These are phyloP conservation scores for Saccharomycopsis amapae DNA, from an alignment of 805 yeast species.

Conservation along the genomic window DNA sequence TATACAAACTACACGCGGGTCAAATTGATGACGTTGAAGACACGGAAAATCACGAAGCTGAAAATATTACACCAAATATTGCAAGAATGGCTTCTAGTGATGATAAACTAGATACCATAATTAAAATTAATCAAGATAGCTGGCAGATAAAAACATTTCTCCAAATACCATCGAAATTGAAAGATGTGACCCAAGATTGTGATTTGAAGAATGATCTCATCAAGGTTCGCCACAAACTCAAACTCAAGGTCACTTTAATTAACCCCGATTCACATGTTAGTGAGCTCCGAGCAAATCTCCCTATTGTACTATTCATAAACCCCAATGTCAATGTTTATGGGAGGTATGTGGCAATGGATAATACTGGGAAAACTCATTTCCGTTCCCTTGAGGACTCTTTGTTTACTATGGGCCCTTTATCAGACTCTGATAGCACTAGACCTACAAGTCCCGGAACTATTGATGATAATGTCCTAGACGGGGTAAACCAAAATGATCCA, in stretches of 20 bases:
- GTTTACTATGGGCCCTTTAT: neutral
- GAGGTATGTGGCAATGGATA: constrained; percentile 23
- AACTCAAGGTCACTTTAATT: constrained; percentile 65
- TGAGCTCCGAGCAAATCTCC: constrained; percentile 84
- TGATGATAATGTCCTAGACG: neutral
- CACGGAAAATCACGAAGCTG: neutral
- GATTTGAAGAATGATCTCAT: constrained; percentile 52
- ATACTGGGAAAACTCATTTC: constrained; percentile 5
- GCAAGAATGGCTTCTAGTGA: neutral
- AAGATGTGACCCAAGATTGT: constrained; percentile 81
- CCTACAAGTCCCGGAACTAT: neutral
- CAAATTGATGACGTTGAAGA: neutral
- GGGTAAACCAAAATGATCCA: too few relatives aligned
- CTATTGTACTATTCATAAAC: constrained; percentile 64
- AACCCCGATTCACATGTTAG: constrained; percentile 82
- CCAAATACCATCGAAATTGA: constrained; percentile 62
- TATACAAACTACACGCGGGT: neutral
- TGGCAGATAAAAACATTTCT: constrained; percentile 68
- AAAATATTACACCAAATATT: neutral
- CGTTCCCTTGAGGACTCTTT: constrained; percentile 1
- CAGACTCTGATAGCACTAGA: neutral
- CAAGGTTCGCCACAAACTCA: constrained; percentile 82
- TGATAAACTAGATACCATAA: constrained; percentile 2
- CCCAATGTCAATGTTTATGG: constrained; percentile 74
- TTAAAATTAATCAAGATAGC: constrained; percentile 37